These are phyloP conservation scores for Aspergillus campestris DNA, from an alignment of 495 filamentous ascomycete species.

Conservation along the genomic window DNA sequence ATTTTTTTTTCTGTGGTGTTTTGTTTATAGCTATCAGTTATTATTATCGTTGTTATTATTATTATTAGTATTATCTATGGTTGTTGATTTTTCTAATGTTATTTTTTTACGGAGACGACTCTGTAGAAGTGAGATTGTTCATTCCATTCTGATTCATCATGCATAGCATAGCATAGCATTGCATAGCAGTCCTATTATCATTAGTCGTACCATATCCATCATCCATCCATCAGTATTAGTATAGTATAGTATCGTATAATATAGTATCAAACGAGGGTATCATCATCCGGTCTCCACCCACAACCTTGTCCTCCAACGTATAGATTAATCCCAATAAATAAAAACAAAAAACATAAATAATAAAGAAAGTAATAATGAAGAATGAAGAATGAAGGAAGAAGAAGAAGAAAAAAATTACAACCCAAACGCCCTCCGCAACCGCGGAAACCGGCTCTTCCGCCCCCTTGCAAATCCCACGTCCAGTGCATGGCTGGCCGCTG, in stretches of 20 bases:
- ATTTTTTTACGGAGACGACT: too few relatives aligned
- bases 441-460: conserved; percentile 44
- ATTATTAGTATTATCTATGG: too few relatives aligned
- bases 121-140: conserved; percentile 1
- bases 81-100: too few relatives aligned
- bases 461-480: conserved; percentile 32
- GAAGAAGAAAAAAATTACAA: conserved; percentile 2
- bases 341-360: conserved; percentile 3
- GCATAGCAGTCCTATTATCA: too few relatives aligned
- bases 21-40: too few relatives aligned
- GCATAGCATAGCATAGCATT: too few relatives aligned
- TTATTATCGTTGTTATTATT: too few relatives aligned
- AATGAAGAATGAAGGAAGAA: conserved; percentile 7
- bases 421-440: conserved; percentile 38
- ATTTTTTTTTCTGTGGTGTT: too few relatives aligned
- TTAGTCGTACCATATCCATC: too few relatives aligned
- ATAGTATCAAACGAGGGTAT: conserved; percentile 9
- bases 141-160: background rate
- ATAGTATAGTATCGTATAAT: too few relatives aligned
- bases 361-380: conserved; percentile 5
- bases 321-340: conserved; percentile 10
- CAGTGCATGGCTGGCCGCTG: conserved; percentile 5
- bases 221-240: too few relatives aligned
- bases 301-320: background rate
- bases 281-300: background rate